Evolutionary conservation across 176 grass and related monocot species (phyloP).

Genomic region (Rhipidocladum racemiflorum): DNA sequence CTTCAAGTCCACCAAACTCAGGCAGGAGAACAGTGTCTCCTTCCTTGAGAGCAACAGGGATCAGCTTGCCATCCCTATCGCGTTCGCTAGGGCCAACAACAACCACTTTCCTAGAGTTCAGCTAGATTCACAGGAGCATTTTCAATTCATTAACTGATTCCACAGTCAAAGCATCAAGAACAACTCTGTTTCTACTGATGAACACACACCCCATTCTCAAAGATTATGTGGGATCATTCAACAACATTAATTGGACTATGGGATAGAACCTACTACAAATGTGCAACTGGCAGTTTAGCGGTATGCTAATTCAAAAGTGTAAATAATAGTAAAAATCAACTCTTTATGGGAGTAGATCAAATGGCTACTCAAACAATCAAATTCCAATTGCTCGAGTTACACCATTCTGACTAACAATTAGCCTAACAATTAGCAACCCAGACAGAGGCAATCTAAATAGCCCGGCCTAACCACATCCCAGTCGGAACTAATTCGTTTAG

Average conservation of each 20-base stretch:
- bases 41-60: conserved; percentile 81
- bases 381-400: not conserved
- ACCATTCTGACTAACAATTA: too few species aligned
- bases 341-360: not conserved
- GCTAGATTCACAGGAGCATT: conserved; percentile 35
- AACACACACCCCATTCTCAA: not conserved
- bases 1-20: conserved; percentile 89
- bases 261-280: not conserved
- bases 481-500: not conserved
- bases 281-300: not conserved
- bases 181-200: not conserved
- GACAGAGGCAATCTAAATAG: not conserved
- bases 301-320: not conserved
- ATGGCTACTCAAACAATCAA: not conserved
- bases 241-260: not conserved
- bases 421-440: too few species aligned
- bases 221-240: not conserved
- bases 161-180: not conserved
- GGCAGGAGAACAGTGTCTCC: conserved; percentile 86
- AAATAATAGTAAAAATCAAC: not conserved
- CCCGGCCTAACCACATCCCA: not conserved
- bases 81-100: conserved; percentile 79
- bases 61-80: conserved; percentile 67
- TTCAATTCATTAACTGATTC: not conserved
- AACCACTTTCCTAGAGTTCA: conserved; percentile 81